Base-by-base conservation (phyloP, 257 asterid species). In the Solanum verrucosum region DNA sequence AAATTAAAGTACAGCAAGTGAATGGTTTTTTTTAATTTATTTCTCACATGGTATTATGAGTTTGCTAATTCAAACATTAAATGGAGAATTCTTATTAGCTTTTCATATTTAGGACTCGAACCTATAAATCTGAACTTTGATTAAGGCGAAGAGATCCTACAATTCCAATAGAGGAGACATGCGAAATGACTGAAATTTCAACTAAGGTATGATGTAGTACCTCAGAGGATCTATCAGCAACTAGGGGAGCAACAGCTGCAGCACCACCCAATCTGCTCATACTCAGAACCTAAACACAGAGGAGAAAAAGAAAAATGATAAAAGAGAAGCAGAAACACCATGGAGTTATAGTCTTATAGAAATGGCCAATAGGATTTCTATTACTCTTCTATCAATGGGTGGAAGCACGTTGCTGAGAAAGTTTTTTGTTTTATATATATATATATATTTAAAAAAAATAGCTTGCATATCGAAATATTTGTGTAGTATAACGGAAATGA, bases 221-320 rank as follows among this genome's bases (percentile, higher is more conserved):
- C 99, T 95, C 95, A 23, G 95, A 91, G 72, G 98, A 94, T 72
- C 88, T 90, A 92, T 91, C 96, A 90, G 94, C 94, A 71, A 92
- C 94, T 21, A 89, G 90, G 33, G 98, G 99, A 49, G 96, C 95
- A 88, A 91, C 96, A 87, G 96, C 94, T 86, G 93, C 93, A 73
- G 98, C 99, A 89, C 98, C 98, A 20, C 98, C 99, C 92, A 96
- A 91, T 91, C 99, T 93, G 89, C 98, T 96, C 98, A 96, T 90
- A 89, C 98, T 95, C 29, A 96, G 93, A 88, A 96, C 99, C 99
- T 96, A 91, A 89, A 37, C 14, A 46, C 29, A 81, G 23, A 14
- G 38, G n/a, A 15, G 12, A 70, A 31, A 70, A 21, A 5, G 9
- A 46, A 49, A 21, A 44, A 44, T 16, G 33, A 79, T 27, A 27